Evolutionary conservation across 2,329 filamentous ascomycete genomes (phyloP), one percentile per base, ranked within the genome.

Genomic region (Scedosporium dehoogii): DNA sequence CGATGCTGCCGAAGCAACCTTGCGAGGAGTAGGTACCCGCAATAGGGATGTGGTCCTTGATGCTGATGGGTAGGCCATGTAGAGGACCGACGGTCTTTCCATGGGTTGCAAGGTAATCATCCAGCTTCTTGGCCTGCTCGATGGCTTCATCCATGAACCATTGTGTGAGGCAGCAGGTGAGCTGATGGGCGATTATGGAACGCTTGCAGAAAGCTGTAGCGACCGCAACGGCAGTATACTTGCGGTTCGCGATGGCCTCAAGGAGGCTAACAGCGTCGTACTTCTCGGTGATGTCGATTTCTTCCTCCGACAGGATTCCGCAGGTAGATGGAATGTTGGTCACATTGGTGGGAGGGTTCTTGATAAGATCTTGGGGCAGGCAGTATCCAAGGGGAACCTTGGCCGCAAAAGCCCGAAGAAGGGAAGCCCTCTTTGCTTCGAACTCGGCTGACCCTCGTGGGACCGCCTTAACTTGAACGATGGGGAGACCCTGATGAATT

Each of bases 41-140:
- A n/a, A 85, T 70, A 33, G 84, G 80, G 71, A 87, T 83, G 62
- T 84, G 82, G 67, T 86, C 83, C 66, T 88, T 88, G 63, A 87
- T 74, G 1, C 82, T 71, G 23, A 73, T 59, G 3, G 72, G 72
- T 2, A 74, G 71, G 10, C 85, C 85, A 71, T 87, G 84, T 3
- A 88, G 74, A 7, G 84, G 84, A 0, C 85, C 85, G 9, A 81
- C 67, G 0, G 79, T 70, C 63, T 72, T 69, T 2, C 77, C 75
- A 2, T 75, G 75, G 7, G 67, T 64, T 5, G 68, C 65, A 0
- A 77, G 68, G 60, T 79, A 68, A 0, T 73, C 68, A 66, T 84
- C 82, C 0, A 82, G 69, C 3, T 69, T 42, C 23, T 65, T 66
- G 0, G 73, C 73, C 12, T 74, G 74, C n/a, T 73, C 63, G 0